Evolutionary conservation across 176 grass and related monocot species (phyloP).

Genomic region (Aegilops speltoides): DNA sequence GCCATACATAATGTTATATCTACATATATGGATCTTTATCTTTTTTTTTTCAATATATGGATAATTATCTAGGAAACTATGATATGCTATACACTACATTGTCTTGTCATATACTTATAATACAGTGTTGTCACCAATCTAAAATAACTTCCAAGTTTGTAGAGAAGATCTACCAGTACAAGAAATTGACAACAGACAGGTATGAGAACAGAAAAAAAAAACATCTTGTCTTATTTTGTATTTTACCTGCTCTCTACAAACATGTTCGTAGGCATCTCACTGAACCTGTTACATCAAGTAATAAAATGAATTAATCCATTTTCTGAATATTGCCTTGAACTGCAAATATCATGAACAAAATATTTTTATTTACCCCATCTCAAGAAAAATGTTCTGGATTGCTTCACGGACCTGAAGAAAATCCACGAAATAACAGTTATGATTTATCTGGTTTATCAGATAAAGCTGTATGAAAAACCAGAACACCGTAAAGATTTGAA

Average conservation of each 20-base stretch:
- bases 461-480: not conserved
- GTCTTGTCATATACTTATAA: not conserved
- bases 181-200: not conserved
- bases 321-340: slow-evolving; percentile 1
- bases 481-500: slow-evolving; percentile 12
- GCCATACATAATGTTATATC: not conserved
- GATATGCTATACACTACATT: not conserved
- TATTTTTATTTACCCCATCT: slow-evolving; percentile 74
- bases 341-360: slow-evolving; percentile 8
- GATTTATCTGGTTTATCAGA: slow-evolving; percentile 13
- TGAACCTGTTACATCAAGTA: slow-evolving; percentile 52
- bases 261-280: slow-evolving; percentile 96
- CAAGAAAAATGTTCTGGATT: slow-evolving; percentile 84
- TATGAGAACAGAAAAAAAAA: not conserved
- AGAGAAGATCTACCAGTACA: not conserved
- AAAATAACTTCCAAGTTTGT: not conserved
- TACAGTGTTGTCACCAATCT: not conserved
- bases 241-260: slow-evolving; percentile 86
- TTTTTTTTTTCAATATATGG: not conserved
- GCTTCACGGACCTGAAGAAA: slow-evolving; percentile 68
- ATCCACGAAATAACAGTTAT: slow-evolving; percentile 1
- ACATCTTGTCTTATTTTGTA: not conserved
- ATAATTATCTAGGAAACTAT: not conserved
- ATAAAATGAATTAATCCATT: slow-evolving; percentile 11
- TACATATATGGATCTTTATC: no score